Percentiles rank a stretch among this genome's conserved stretches.
Conservation (phyloP, 2,329 filamentous ascomycete genomes). For the Rhynchosporium agropyri region DNA sequence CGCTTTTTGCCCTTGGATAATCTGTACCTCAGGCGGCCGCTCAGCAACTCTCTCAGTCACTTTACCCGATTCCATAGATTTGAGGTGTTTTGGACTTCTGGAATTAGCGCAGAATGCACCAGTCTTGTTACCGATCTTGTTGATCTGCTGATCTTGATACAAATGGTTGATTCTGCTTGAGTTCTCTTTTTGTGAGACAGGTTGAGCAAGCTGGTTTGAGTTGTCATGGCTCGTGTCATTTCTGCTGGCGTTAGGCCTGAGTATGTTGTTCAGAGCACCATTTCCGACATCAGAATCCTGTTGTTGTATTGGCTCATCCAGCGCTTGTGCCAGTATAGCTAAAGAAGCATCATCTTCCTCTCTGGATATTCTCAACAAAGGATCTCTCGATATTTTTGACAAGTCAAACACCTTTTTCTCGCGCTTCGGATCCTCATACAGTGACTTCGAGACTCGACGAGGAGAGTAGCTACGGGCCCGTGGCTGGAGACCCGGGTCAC, state of each 20-base stretch:
- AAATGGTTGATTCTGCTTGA: neutral
- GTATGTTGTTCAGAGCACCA: neutral
- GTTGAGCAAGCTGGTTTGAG: neutral
- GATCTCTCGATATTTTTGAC: slow-evolving; percentile 27
- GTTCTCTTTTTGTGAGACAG: neutral
- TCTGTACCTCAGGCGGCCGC: neutral
- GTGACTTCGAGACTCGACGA: slow-evolving; percentile 27
- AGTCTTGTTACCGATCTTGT: neutral
- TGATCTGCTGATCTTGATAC: neutral
- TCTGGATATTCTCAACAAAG: slow-evolving; percentile 32
- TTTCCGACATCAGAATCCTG: neutral
- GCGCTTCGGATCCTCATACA: slow-evolving; percentile 24
- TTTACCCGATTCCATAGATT: neutral
- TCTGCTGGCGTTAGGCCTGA: neutral
- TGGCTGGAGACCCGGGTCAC: slow-evolving; percentile 27
- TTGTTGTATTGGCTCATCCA: slow-evolving; percentile 13
- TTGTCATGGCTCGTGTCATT: neutral
- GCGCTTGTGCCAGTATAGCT: slow-evolving; percentile 30
- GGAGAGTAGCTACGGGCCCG: neutral
- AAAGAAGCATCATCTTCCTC: slow-evolving; percentile 38
- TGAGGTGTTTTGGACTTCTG: neutral
- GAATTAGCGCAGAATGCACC: neutral
- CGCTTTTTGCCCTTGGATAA: neutral
- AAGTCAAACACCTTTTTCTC: slow-evolving; percentile 17
- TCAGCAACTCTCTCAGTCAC: neutral